Conservation (phyloP, 768 basidiomycete species). For the Russula ochroleuca region DNA sequence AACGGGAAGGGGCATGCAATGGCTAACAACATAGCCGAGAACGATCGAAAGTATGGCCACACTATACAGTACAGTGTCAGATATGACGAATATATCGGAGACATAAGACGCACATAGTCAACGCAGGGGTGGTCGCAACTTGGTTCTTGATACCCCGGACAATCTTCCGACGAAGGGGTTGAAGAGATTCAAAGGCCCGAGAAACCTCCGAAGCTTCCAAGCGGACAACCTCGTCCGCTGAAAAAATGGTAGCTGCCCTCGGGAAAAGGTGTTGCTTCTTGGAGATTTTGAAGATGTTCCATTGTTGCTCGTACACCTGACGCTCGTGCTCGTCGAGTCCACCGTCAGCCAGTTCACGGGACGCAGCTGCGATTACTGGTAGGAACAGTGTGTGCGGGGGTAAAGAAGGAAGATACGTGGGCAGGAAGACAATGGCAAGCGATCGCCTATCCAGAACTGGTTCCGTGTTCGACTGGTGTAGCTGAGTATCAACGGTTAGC, state of each 20-base stretch:
- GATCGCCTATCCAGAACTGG: constrained; percentile 45
- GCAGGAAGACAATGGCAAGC: constrained; percentile 65
- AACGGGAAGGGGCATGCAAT: constrained; percentile 34
- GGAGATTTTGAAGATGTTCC: constrained; percentile 33
- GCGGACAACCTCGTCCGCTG: constrained; percentile 16
- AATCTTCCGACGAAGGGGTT: constrained; percentile 22
- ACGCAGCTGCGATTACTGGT: constrained; percentile 43
- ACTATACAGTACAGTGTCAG: constrained; percentile 37
- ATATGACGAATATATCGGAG: not conserved
- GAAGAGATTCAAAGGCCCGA: constrained; percentile 22
- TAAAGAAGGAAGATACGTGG: constrained; percentile 39
- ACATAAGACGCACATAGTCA: constrained; percentile 55
- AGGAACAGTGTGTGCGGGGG: constrained; percentile 50
- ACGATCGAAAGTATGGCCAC: constrained; percentile 66
- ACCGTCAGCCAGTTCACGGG: constrained; percentile 29
- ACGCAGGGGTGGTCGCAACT: constrained; percentile 51
- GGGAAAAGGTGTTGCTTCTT: constrained; percentile 29
- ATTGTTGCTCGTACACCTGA: constrained; percentile 34
- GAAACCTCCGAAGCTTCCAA: constrained; percentile 23
- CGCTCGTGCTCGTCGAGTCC: constrained; percentile 28
- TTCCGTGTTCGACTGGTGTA: constrained; percentile 41
- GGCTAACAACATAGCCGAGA: constrained; percentile 48
- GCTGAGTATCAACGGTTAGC: constrained; percentile 39
- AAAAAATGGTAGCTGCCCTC: constrained; percentile 32
- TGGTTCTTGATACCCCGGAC: constrained; percentile 40